These are phyloP conservation scores for Mrakia hoshinonis DNA, from an alignment of 768 basidiomycete species.

Conservation along the genomic window DNA sequence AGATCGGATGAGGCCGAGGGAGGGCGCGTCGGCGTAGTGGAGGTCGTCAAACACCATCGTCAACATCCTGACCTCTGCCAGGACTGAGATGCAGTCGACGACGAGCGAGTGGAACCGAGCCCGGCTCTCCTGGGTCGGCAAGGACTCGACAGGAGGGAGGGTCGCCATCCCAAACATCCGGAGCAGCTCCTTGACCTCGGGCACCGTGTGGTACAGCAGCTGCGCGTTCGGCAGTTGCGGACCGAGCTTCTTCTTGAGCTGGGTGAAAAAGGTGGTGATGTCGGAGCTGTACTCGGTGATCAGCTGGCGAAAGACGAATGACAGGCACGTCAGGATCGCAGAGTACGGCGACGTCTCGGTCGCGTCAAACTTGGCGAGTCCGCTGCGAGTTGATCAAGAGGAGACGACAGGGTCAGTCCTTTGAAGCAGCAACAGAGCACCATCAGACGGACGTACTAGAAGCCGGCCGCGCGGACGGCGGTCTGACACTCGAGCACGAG, in stretches of 20 bases:
- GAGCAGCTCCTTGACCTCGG: conserved; percentile 59
- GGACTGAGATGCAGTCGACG: conserved; percentile 59
- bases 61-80: conserved; percentile 60
- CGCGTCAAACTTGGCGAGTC: conserved; percentile 23
- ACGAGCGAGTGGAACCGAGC: conserved; percentile 64
- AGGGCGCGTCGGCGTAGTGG: conserved; percentile 67
- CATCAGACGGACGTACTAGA: conserved; percentile 16
- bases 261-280: conserved; percentile 56
- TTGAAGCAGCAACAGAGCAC: conserved; percentile 2
- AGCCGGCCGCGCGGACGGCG: conserved; percentile 5
- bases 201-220: conserved; percentile 43
- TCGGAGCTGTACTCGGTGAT: conserved; percentile 65
- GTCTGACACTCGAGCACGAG: conserved; percentile 18
- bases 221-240: conserved; percentile 63
- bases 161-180: conserved; percentile 50
- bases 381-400: too few species aligned
- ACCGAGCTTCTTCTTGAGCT: conserved; percentile 55
- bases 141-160: conserved; percentile 50
- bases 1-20: conserved; percentile 58
- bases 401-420: neutral
- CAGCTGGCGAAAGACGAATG: conserved; percentile 58
- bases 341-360: conserved; percentile 61
- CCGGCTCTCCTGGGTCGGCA: conserved; percentile 55
- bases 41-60: conserved; percentile 49
- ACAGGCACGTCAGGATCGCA: conserved; percentile 59